phyloP scores from a whole-genome alignment of 2,329 filamentous ascomycete genomes.

The Cadophora gregata region DNA sequence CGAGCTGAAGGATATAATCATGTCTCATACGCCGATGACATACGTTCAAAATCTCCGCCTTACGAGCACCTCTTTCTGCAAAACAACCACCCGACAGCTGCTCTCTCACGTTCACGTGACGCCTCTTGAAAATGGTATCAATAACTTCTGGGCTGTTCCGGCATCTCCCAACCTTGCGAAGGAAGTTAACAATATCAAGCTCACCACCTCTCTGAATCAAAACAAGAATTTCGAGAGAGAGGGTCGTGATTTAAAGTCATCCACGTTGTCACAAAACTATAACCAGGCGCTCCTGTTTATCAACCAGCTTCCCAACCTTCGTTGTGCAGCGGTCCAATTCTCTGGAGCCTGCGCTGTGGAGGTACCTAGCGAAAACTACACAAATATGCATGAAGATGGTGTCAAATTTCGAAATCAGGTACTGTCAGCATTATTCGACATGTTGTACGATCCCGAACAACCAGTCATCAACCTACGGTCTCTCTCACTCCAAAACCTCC shows the following conservation, averaged over 20 bases:
- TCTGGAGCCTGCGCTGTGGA: constrained; percentile 2
- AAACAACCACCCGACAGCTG: background rate
- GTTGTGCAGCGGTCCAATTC: constrained; percentile 18
- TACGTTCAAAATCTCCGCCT: background rate
- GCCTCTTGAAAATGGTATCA: background rate
- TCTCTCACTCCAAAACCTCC: constrained; percentile 24
- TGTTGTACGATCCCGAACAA: constrained; percentile 12
- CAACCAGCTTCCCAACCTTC: constrained; percentile 22
- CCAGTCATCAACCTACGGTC: constrained; percentile 10
- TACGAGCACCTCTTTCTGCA: constrained; percentile 1
- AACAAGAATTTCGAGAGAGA: background rate
- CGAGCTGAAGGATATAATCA: background rate
- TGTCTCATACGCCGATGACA: background rate
- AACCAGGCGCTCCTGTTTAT: background rate
- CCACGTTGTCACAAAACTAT: background rate
- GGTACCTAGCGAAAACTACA: background rate
- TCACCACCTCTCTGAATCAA: constrained; percentile 6
- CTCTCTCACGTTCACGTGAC: constrained; percentile 18
- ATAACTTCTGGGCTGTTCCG: background rate
- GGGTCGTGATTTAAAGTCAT: background rate
- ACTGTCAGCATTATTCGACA: constrained; percentile 6
- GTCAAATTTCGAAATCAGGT: constrained; percentile 16
- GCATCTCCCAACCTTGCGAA: background rate
- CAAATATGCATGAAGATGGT: background rate
- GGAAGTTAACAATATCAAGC: constrained; percentile 1